Evolutionary conservation across 1,284 basidiomycete genomes (phyloP).

Genomic region (Calocybe gambosa): DNA sequence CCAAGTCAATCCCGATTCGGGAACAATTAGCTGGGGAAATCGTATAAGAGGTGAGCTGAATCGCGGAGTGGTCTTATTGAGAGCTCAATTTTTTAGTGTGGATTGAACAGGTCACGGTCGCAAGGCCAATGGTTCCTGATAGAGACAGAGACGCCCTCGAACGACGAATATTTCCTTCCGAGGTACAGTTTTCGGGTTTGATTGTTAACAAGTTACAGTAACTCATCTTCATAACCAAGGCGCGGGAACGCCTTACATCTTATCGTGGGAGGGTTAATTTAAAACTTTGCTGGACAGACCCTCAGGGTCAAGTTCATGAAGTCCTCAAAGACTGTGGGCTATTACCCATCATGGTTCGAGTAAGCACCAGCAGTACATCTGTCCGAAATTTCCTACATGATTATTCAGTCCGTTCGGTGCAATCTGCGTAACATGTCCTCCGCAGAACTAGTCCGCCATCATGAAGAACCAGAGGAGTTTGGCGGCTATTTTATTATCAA

Average conservation of each 20-base stretch:
- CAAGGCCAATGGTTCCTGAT: slow-evolving; percentile 84
- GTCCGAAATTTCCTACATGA: slow-evolving; percentile 1
- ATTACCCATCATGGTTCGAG: slow-evolving; percentile 95
- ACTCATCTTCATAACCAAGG: slow-evolving; percentile 39
- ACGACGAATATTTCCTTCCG: slow-evolving; percentile 81
- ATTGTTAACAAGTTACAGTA: neutral
- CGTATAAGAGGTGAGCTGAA: slow-evolving; percentile 68
- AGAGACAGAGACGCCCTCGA: slow-evolving; percentile 74
- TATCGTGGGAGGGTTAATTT: slow-evolving; percentile 92
- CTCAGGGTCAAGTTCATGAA: slow-evolving; percentile 65
- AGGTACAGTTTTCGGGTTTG: slow-evolving; percentile 46
- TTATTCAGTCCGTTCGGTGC: slow-evolving; percentile 81
- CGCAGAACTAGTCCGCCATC: slow-evolving; percentile 79
- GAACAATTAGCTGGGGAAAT: slow-evolving; percentile 65
- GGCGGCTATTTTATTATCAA: slow-evolving; percentile 99
- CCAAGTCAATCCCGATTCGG: slow-evolving; percentile 43
- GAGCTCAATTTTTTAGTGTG: slow-evolving; percentile 54
- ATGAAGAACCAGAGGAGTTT: slow-evolving; percentile 98
- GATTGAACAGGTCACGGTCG: slow-evolving; percentile 84
- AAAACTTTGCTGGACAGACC: slow-evolving; percentile 83
- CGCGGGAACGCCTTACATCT: slow-evolving; percentile 87
- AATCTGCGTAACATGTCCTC: slow-evolving; percentile 86
- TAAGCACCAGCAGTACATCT: slow-evolving; percentile 37
- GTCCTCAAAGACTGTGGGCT: slow-evolving; percentile 87
- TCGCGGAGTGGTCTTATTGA: neutral